phyloP scores from a whole-genome alignment of 1,284 basidiomycete species.

The Cryptococcus maquisensis region DNA sequence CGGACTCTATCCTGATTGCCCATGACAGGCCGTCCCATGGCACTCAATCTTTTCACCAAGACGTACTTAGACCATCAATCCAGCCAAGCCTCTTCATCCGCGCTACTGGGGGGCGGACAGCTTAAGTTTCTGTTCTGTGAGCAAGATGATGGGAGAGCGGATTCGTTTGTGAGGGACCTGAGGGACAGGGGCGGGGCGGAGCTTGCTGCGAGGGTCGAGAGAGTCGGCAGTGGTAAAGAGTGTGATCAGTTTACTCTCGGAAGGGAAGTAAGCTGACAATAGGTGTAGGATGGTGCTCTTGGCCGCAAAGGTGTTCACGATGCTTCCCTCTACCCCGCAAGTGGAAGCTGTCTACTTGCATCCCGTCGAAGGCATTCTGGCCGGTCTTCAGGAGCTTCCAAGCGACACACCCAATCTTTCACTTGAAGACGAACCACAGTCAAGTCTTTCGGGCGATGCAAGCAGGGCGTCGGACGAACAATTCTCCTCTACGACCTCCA shows the following conservation, averaged over 20 bases:
- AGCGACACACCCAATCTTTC: slow-evolving; percentile 1
- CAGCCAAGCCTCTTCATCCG: not conserved
- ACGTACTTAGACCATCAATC: slow-evolving; percentile 27
- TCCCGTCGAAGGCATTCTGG: slow-evolving; percentile 22
- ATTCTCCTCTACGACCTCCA: slow-evolving; percentile 11
- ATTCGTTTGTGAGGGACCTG: slow-evolving; percentile 28
- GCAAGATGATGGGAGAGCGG: slow-evolving; percentile 27
- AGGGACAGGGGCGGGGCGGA: slow-evolving; percentile 22
- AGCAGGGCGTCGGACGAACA: not conserved
- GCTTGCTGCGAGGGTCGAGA: slow-evolving; percentile 15
- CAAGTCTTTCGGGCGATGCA: not conserved
- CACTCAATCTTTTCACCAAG: slow-evolving; percentile 45
- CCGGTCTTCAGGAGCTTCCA: slow-evolving; percentile 17
- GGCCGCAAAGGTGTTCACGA: slow-evolving; percentile 51
- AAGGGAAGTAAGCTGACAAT: not conserved
- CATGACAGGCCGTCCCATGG: slow-evolving; percentile 40
- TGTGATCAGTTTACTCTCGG: slow-evolving; percentile 8
- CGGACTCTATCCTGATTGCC: not conserved
- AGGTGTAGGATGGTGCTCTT: slow-evolving; percentile 43
- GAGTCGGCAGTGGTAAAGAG: slow-evolving; percentile 30
- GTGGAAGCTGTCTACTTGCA: slow-evolving; percentile 50
- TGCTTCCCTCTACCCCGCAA: slow-evolving; percentile 52
- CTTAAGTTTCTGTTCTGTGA: slow-evolving; percentile 42
- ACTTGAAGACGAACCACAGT: not conserved
- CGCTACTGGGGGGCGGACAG: not conserved